Evolutionary conservation across 1,284 basidiomycete genomes (phyloP).

Genomic region (Mycena sp.): DNA sequence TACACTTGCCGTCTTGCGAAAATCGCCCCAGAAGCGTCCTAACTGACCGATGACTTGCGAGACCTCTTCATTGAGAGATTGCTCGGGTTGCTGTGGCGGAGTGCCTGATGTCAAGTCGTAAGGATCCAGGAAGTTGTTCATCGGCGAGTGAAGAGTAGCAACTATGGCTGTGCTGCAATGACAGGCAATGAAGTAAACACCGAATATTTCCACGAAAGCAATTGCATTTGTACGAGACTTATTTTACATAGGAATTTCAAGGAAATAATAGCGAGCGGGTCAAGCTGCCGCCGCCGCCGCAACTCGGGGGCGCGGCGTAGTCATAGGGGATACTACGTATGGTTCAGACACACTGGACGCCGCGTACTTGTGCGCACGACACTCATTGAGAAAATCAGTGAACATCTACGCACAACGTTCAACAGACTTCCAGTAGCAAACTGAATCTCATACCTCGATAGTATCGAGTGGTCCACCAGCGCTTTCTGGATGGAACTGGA

Average conservation of each 20-base stretch:
- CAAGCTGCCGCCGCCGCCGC: constrained; percentile 40
- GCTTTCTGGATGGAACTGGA: constrained; percentile 97
- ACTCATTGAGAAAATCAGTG: constrained; percentile 88
- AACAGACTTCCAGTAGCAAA: constrained; percentile 4
- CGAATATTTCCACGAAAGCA: background rate
- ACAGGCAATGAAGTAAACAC: background rate
- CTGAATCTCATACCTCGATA: constrained; percentile 74
- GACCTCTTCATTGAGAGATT: constrained; percentile 86
- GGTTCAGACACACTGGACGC: constrained; percentile 1
- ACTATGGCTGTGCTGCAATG: constrained; percentile 9
- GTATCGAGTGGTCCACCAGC: constrained; percentile 94
- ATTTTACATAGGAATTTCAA: background rate
- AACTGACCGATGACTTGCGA: constrained; percentile 86
- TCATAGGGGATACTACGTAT: constrained; percentile 31
- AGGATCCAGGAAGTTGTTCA: constrained; percentile 70
- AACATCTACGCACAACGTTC: constrained; percentile 75
- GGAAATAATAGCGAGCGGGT: constrained; percentile 8
- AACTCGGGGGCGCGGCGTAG: constrained; percentile 25
- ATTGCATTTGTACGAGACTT: background rate
- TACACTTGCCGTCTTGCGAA: constrained; percentile 82
- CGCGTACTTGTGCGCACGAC: constrained; percentile 59
- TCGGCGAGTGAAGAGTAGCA: background rate
- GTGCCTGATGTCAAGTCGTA: constrained; percentile 34
- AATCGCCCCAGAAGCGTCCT: constrained; percentile 89
- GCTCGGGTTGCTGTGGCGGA: constrained; percentile 50